Evolutionary conservation across 305 asterid genomes (phyloP).

Genomic region (Fraxinus nigra): DNA sequence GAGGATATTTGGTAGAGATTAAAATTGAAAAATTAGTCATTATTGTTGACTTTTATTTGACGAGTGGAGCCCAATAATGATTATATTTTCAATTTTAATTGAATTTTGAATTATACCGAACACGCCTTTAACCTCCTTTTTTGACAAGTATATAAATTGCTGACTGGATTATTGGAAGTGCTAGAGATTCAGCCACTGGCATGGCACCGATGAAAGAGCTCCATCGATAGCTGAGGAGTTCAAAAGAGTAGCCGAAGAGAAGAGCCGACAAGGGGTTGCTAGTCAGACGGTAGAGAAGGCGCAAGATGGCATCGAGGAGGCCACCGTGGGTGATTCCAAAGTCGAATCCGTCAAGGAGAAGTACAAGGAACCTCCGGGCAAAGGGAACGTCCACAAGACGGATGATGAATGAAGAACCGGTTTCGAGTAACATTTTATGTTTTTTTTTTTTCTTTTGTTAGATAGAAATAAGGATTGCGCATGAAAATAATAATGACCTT

Average conservation of each 20-base stretch:
- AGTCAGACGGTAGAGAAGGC: slow-evolving; percentile 36
- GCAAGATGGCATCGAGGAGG: slow-evolving; percentile 20
- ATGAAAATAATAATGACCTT: background rate
- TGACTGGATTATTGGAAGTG: background rate
- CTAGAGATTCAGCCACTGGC: slow-evolving; percentile 25
- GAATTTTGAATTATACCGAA: too few relatives aligned
- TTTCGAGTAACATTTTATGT: background rate
- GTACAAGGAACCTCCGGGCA: slow-evolving; percentile 22
- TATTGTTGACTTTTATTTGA: too few relatives aligned
- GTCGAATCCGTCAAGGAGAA: slow-evolving; percentile 29
- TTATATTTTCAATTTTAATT: too few relatives aligned
- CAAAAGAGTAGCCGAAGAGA: slow-evolving; percentile 47
- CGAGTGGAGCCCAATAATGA: too few relatives aligned
- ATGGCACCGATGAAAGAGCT: slow-evolving; percentile 40
- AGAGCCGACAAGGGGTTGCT: slow-evolving; percentile 25
- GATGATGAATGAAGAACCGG: slow-evolving; percentile 1
- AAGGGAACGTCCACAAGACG: slow-evolving; percentile 19
- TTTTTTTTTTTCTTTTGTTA: background rate
- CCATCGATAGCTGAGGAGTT: slow-evolving; percentile 54
- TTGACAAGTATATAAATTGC: background rate
- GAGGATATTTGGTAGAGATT: too few relatives aligned
- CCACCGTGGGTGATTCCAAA: slow-evolving; percentile 13
- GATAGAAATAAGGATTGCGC: background rate
- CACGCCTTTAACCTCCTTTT: too few relatives aligned
- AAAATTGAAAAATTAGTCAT: too few relatives aligned